Evolutionary conservation across 768 basidiomycete genomes (phyloP).

Genomic region (Lactarius hatsudake): DNA sequence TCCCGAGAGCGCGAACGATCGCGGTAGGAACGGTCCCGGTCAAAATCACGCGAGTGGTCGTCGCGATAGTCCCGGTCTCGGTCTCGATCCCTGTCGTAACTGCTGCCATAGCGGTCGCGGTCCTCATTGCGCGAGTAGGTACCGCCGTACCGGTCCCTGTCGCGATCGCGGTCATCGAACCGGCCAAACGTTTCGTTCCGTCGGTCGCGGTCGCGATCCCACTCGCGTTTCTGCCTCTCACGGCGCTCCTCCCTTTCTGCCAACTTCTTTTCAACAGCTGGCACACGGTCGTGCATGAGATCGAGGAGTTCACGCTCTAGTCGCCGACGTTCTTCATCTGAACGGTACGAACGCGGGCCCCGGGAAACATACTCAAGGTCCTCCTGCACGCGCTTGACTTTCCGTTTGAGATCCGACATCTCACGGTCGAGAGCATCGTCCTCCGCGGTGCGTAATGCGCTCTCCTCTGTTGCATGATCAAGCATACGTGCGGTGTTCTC

Average conservation of each 20-base stretch:
- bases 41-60: slow-evolving; percentile 41
- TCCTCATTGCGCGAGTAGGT: slow-evolving; percentile 35
- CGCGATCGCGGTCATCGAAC: slow-evolving; percentile 50
- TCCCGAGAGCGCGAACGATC: slow-evolving; percentile 30
- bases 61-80: slow-evolving; percentile 40
- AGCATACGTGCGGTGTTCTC: slow-evolving; percentile 77
- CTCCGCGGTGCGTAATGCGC: slow-evolving; percentile 61
- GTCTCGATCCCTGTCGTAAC: slow-evolving; percentile 44
- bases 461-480: slow-evolving; percentile 67
- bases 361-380: slow-evolving; percentile 86
- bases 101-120: slow-evolving; percentile 34
- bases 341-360: slow-evolving; percentile 64
- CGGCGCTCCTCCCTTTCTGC: slow-evolving; percentile 73
- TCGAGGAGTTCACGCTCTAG: slow-evolving; percentile 84
- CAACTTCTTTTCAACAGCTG: slow-evolving; percentile 84
- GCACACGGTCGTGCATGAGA: slow-evolving; percentile 87
- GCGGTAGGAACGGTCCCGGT: slow-evolving; percentile 40
- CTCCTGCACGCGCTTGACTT: slow-evolving; percentile 83
- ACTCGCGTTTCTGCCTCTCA: slow-evolving; percentile 75
- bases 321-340: slow-evolving; percentile 82
- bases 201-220: slow-evolving; percentile 74
- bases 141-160: slow-evolving; percentile 33
- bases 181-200: slow-evolving; percentile 79
- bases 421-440: slow-evolving; percentile 92
- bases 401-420: slow-evolving; percentile 79